Evolutionary conservation across 140 eudicot genomes (phyloP).

Genomic region (Erigeron philadelphicus): DNA sequence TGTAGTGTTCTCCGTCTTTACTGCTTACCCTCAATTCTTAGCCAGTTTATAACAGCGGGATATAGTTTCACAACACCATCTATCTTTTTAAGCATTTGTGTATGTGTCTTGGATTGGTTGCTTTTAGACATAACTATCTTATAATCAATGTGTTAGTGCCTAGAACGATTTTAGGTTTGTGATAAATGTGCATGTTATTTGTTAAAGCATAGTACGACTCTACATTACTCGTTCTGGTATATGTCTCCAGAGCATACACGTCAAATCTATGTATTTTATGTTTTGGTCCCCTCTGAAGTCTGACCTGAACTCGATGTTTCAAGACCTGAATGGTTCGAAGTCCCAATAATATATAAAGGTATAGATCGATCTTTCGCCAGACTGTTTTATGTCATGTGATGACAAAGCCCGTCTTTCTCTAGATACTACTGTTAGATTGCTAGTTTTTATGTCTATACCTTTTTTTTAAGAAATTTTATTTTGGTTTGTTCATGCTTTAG

Average conservation of each 20-base stretch:
- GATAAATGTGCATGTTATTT: constrained; percentile 31
- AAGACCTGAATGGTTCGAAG: not conserved
- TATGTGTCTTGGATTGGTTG: constrained; percentile 9
- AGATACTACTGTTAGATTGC: not conserved
- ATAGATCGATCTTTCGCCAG: not conserved
- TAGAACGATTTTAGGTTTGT: constrained; percentile 21
- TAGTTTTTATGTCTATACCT: not conserved
- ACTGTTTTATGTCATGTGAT: not conserved
- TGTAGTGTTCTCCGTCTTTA: not conserved
- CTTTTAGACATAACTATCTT: constrained; percentile 9
- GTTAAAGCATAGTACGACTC: constrained; percentile 24
- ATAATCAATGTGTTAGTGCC: constrained; percentile 21
- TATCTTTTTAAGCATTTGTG: not conserved
- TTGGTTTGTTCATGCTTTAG: too few species aligned
- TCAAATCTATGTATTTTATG: constrained; percentile 8
- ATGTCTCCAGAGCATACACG: constrained; percentile 1
- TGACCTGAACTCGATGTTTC: not conserved
- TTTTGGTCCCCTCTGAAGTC: not conserved
- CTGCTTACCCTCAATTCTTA: constrained; percentile 4
- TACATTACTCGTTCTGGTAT: constrained; percentile 25
- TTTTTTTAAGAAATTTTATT: too few species aligned
- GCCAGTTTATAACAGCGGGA: not conserved
- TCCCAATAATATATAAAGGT: not conserved
- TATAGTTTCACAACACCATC: not conserved
- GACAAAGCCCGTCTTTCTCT: too few species aligned